These are phyloP conservation scores for Darksidea phi DNA, from an alignment of 495 filamentous ascomycete species.

Conservation along the genomic window DNA sequence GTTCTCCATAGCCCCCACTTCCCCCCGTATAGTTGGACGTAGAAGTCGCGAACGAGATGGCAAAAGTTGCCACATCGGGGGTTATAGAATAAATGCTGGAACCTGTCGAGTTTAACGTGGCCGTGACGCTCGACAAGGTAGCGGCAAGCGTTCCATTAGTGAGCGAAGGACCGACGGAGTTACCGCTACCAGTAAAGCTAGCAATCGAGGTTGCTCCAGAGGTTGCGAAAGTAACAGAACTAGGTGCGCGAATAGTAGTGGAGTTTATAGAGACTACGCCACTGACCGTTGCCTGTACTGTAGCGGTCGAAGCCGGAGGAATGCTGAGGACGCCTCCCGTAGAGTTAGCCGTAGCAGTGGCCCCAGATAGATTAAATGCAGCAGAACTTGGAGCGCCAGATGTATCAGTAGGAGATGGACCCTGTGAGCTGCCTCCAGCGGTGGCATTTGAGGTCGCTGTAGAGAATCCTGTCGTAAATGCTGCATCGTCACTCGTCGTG, in stretches of 20 bases:
- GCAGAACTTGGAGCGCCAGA: background rate
- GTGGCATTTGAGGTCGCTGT: constrained; percentile 3
- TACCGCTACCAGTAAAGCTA: background rate
- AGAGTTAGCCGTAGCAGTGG: constrained; percentile 1
- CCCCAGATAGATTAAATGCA: background rate
- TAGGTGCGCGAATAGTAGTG: constrained; percentile 2
- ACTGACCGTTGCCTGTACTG: background rate
- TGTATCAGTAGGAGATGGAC: constrained; percentile 6
- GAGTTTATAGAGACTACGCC: constrained; percentile 5
- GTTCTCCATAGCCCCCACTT: background rate
- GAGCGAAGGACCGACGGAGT: background rate
- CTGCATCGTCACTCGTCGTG: constrained; percentile 4
- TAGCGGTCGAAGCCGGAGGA: background rate
- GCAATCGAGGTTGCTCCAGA: background rate
- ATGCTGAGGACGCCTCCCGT: constrained; percentile 8
- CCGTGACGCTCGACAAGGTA: background rate
- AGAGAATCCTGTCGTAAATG: background rate
- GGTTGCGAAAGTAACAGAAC: background rate
- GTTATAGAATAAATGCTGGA: background rate
- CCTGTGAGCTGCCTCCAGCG: background rate
- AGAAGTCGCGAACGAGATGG: background rate
- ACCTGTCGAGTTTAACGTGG: constrained; percentile 13
- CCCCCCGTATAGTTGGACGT: constrained; percentile 8
- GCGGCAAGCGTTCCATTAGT: background rate
- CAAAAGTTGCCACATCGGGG: background rate